Evolutionary conservation across 768 basidiomycete genomes (phyloP).

Genomic region (Lanmaoa rubissima): DNA sequence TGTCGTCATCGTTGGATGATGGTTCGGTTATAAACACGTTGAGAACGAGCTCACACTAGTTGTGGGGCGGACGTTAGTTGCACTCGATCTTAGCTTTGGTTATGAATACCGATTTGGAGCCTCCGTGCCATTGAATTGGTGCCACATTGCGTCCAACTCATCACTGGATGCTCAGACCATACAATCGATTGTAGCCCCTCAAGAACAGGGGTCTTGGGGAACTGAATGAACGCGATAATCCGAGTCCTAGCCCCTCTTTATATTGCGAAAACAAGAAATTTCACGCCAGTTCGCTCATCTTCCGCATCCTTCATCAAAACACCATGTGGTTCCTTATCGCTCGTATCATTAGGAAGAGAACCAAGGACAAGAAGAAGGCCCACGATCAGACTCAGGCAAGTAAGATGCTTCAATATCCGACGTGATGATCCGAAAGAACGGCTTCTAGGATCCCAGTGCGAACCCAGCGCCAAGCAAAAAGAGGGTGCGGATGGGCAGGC

Average conservation of each 20-base stretch:
- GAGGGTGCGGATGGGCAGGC: not conserved
- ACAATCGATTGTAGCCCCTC: not conserved
- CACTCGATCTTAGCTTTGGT: no score
- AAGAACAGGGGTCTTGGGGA: not conserved
- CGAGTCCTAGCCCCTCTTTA: not conserved
- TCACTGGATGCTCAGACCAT: no score
- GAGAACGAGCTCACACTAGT: no score
- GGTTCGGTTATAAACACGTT: no score
- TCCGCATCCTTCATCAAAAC: not conserved
- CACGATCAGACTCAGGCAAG: conserved; percentile 1
- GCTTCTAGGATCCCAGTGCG: not conserved
- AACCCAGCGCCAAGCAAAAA: not conserved
- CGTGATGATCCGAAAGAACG: no score
- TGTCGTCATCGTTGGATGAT: no score
- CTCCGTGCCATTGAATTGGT: no score
- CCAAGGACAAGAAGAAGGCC: not conserved
- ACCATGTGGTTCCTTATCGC: conserved; percentile 12
- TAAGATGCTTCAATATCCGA: no score
- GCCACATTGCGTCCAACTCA: no score
- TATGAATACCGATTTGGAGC: no score
- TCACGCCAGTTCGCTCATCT: no score
- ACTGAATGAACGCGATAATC: not conserved
- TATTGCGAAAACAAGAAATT: not conserved
- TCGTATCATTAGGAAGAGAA: conserved; percentile 6
- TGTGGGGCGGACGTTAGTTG: no score